A percentile compares a stretch with the other conserved stretches of the same genome.
phyloP scores from a whole-genome alignment of 768 basidiomycete genomes.

The Galerina sulciceps region DNA sequence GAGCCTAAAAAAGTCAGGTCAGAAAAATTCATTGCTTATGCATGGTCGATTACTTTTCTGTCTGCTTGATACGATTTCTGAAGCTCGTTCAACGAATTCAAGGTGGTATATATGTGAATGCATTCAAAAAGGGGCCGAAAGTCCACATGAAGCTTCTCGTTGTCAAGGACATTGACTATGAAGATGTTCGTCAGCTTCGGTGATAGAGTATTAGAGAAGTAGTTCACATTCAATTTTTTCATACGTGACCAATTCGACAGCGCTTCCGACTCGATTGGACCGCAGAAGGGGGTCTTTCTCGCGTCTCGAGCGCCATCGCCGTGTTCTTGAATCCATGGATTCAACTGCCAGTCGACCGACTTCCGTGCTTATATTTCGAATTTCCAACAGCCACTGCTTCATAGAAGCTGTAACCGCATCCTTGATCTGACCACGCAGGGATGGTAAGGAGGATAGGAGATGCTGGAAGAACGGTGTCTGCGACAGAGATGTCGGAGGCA shows the following conservation, averaged over 20 bases:
- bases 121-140: slow-evolving; percentile 96
- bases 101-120: slow-evolving; percentile 92
- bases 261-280: slow-evolving; percentile 82
- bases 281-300: slow-evolving; percentile 85
- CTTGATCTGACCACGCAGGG: slow-evolving; percentile 86
- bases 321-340: slow-evolving; percentile 82
- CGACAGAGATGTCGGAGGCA: slow-evolving; percentile 86
- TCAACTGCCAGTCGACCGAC: slow-evolving; percentile 90
- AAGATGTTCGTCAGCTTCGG: slow-evolving; percentile 10
- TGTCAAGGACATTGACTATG: slow-evolving; percentile 91
- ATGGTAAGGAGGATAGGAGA: slow-evolving; percentile 89
- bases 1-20: slow-evolving; percentile 60
- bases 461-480: slow-evolving; percentile 94
- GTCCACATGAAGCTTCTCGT: slow-evolving; percentile 85
- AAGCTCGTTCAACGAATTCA: slow-evolving; percentile 90
- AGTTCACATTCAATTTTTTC: slow-evolving; percentile 89
- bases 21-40: background rate
- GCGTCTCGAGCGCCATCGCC: slow-evolving; percentile 81
- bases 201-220: background rate
- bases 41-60: slow-evolving; percentile 64
- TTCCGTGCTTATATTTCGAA: slow-evolving; percentile 83
- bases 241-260: slow-evolving; percentile 89
- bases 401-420: slow-evolving; percentile 93
- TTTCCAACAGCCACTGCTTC: slow-evolving; percentile 97
- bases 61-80: slow-evolving; percentile 96